Conservation (phyloP, 331 rosid genomes). For the Rhamnella rubrinervis region DNA sequence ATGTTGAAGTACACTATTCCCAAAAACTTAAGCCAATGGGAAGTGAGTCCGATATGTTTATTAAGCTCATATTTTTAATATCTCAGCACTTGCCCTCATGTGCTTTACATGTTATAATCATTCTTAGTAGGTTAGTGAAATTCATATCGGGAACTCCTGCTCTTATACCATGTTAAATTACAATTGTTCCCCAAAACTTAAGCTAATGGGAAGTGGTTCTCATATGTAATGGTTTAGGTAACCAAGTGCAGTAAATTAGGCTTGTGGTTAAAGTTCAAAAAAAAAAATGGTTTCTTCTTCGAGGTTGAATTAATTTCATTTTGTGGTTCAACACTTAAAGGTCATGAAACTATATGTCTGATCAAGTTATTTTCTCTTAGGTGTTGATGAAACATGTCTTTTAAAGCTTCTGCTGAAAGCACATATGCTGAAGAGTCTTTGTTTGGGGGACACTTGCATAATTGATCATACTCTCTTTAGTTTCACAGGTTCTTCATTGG, state of each 20-base stretch:
- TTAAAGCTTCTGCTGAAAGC: slow-evolving; percentile 57
- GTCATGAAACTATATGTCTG: slow-evolving; percentile 1
- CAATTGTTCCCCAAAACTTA: no score
- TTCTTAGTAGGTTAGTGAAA: no score
- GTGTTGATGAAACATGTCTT: slow-evolving; percentile 49
- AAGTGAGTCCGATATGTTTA: no score
- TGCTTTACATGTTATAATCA: no score
- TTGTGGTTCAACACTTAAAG: slow-evolving; percentile 10
- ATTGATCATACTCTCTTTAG: slow-evolving; percentile 55
- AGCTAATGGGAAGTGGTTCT: no score
- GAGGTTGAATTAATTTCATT: slow-evolving; percentile 15
- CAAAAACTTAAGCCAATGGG: no score
- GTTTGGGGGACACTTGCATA: slow-evolving; percentile 62
- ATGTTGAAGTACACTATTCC: background rate
- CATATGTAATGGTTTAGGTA: slow-evolving; percentile 11
- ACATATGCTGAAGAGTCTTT: slow-evolving; percentile 61
- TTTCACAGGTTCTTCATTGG: slow-evolving; percentile 69
- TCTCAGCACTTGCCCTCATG: no score
- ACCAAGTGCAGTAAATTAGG: slow-evolving; percentile 8
- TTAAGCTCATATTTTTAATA: no score
- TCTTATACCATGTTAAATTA: no score
- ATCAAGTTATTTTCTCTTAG: slow-evolving; percentile 33
- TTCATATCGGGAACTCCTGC: no score
- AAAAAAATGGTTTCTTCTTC: background rate
- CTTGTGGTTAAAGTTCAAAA: background rate